Percentiles rank a stretch among this genome's conserved stretches.
Evolutionary conservation across 164 flowering plant genomes (phyloP).

Genomic region (Macadamia integrifolia): DNA sequence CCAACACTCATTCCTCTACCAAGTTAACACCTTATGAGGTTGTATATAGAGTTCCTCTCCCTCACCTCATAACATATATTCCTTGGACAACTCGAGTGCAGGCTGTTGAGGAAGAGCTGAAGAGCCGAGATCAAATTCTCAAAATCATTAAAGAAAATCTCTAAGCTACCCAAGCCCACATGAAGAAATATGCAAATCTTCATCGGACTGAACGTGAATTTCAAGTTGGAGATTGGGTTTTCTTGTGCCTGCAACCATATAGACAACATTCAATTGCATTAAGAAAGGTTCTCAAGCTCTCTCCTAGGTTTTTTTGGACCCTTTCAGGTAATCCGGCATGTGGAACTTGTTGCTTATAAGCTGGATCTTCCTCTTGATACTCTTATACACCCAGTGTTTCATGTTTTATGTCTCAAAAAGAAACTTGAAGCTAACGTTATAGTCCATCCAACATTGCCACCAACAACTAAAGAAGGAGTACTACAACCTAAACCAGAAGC

Average conservation of each 20-base stretch:
- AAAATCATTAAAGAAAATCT: background rate
- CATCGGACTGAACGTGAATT: background rate
- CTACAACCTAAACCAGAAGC: too few relatives aligned
- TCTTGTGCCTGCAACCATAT: background rate
- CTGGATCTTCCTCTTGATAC: background rate
- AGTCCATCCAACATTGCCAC: background rate
- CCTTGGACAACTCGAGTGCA: background rate
- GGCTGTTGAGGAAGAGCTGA: background rate
- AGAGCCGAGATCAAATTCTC: background rate
- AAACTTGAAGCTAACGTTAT: background rate
- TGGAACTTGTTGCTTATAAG: background rate
- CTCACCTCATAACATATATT: background rate
- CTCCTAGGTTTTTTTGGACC: background rate
- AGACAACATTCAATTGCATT: background rate
- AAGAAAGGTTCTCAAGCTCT: too few relatives aligned
- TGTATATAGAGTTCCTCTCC: background rate
- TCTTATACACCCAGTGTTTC: slow-evolving; percentile 7
- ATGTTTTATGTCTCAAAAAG: background rate
- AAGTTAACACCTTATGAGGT: slow-evolving; percentile 1
- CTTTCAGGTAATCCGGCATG: background rate
- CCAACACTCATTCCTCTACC: slow-evolving; percentile 1
- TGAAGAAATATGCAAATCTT: background rate
- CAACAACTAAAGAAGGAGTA: too few relatives aligned
- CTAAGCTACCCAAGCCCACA: background rate
- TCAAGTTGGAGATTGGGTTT: background rate